phyloP scores from a whole-genome alignment of 768 basidiomycete genomes.

The Lentinula sp. region DNA sequence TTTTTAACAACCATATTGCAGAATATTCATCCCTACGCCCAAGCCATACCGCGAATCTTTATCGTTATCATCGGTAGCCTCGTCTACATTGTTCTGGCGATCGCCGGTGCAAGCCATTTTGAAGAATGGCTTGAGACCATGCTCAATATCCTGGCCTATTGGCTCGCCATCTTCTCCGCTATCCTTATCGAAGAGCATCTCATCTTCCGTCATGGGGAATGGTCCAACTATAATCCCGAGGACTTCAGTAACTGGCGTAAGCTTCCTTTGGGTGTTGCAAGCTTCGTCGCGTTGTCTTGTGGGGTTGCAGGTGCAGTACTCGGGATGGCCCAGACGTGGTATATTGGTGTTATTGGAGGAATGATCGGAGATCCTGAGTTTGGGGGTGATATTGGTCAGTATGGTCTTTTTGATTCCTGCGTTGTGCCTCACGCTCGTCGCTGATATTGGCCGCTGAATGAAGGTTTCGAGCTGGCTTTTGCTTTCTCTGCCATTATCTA shows the following conservation, averaged over 20 bases:
- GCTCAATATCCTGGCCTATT: constrained; percentile 33
- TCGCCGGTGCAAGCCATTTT: constrained; percentile 39
- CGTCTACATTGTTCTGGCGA: constrained; percentile 16
- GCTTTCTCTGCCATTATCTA: background rate
- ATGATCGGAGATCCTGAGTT: constrained; percentile 12
- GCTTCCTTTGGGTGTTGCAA: constrained; percentile 31
- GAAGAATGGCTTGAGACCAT: constrained; percentile 35
- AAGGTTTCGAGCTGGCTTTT: background rate
- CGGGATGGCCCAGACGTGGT: constrained; percentile 26
- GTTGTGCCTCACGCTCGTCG: background rate
- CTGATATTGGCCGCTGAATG: background rate
- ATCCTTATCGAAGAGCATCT: constrained; percentile 44
- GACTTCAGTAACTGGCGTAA: constrained; percentile 22
- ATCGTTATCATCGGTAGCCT: constrained; percentile 18
- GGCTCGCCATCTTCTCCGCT: constrained; percentile 41
- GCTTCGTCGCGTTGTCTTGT: constrained; percentile 20
- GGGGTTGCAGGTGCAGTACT: constrained; percentile 29
- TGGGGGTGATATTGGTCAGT: constrained; percentile 2
- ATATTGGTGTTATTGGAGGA: constrained; percentile 15
- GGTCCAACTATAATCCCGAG: constrained; percentile 26
- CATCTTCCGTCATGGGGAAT: constrained; percentile 33
- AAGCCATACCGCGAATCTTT: constrained; percentile 29
- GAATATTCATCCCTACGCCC: constrained; percentile 21
- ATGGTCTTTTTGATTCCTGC: background rate
- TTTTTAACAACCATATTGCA: constrained; percentile 2